A percentile compares a stretch with the other conserved stretches of the same genome.
Conservation (phyloP, 805 yeast genomes). For the Zygosaccharomyces siamensis region DNA sequence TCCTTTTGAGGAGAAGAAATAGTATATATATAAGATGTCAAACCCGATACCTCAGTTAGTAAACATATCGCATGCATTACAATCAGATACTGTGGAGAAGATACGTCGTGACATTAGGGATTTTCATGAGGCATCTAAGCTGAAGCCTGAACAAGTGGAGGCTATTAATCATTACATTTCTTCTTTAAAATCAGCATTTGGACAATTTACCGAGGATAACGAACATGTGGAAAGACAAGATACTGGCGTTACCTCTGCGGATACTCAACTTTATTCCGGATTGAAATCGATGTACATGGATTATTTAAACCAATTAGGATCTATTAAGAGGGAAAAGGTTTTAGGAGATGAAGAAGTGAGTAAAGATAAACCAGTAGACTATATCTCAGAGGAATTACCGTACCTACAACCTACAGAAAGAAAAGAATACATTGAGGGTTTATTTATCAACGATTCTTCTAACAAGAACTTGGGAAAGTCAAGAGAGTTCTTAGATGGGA, state of each 20-base stretch:
- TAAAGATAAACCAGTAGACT: constrained; percentile 16
- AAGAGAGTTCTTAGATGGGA: constrained; percentile 14
- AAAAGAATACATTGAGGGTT: constrained; percentile 24
- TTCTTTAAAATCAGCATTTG: constrained; percentile 21
- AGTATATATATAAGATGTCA: constrained; percentile 14
- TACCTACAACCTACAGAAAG: constrained; percentile 25
- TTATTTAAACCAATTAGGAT: constrained; percentile 25
- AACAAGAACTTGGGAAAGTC: constrained; percentile 11
- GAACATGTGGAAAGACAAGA: constrained; percentile 24
- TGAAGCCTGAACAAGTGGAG: constrained; percentile 15
- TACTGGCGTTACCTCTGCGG: constrained; percentile 24
- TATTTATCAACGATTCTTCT: constrained; percentile 14
- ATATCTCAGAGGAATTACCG: constrained; percentile 25
- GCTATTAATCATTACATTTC: constrained; percentile 23
- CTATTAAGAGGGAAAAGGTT: constrained; percentile 16
- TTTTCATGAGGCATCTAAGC: constrained; percentile 13
- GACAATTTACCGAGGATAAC: constrained; percentile 29
- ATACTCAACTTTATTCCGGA: constrained; percentile 29
- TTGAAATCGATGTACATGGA: constrained; percentile 31
- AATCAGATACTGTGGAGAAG: constrained; percentile 27
- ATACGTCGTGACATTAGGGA: constrained; percentile 27
- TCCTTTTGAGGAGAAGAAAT: neutral
- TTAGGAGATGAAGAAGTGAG: constrained; percentile 10
- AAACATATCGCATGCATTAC: constrained; percentile 32
- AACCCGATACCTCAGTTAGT: constrained; percentile 31